Evolutionary conservation across 805 yeast species (phyloP), one percentile per base, ranked within the genome.

Genomic region (Saccharomycopsis oosterbeekiorum): DNA sequence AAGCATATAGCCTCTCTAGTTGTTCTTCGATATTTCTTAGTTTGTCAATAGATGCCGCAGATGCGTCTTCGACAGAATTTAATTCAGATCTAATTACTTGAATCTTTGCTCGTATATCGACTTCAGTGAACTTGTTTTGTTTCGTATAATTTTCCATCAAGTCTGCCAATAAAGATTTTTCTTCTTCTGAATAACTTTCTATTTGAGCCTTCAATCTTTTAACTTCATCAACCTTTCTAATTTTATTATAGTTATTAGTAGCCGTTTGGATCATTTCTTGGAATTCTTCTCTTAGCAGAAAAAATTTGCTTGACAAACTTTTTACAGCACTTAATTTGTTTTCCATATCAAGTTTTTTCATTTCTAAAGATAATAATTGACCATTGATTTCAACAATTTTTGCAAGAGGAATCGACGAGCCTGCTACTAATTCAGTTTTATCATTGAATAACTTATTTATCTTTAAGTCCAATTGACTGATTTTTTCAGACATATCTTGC

Each of bases 41-140:
- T 24, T 71, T 70, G 1, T 70, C 69, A 19, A 76, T 66, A 0
- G 78, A 73, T 0, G 79, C 74, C 50, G 70, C 73, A 59, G 77
- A 76, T 53, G 74, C 71, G 56, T 75, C 73, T 2, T 70, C 69
- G 29, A 73, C 58, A 61, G 73, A 67, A 15, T 69, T 67, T 41
- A 77, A 64, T 58, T 80, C 86, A 19, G 82, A 80, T 57, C 79
- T 78, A 29, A 84, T 70, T 41, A 75, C 71, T 29, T 73, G 73
- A 37, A 84, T 76, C 56, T 73, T 74, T 12, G 73, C 76, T 39
- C 71, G 63, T 10, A 84, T 69, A 56, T 67, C 67, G 3, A 61
- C 64, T 62, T 78, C 76, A 21, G 75, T 74, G 58, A 84, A 78
- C 10, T 66, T 70, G 1, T 69, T 72, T 11, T 69, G 65, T 54